Conservation (phyloP, 306 rosid genomes). For the Medicago ruthenica region DNA sequence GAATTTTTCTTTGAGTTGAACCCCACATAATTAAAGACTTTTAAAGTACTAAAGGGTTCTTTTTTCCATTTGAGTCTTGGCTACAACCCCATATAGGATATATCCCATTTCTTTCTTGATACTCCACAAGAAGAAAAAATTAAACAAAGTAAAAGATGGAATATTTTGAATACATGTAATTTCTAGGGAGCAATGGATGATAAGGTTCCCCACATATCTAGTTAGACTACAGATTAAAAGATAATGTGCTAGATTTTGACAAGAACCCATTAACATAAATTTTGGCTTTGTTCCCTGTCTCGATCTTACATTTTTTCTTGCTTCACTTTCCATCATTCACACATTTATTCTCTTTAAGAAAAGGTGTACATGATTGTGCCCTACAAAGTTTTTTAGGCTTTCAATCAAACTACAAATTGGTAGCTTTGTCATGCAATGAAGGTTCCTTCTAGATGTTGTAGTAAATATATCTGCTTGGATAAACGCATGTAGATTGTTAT, state of each 20-base stretch:
- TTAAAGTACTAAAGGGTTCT: constrained; percentile 50
- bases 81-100: constrained; percentile 53
- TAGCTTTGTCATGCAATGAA: constrained; percentile 57
- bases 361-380: constrained; percentile 70
- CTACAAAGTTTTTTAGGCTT: constrained; percentile 50
- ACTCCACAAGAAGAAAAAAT: constrained; percentile 46
- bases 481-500: not conserved
- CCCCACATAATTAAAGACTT: constrained; percentile 55
- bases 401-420: constrained; percentile 62
- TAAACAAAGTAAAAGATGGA: constrained; percentile 58
- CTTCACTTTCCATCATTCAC: constrained; percentile 75
- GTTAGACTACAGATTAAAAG: constrained; percentile 63
- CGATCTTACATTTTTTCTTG: constrained; percentile 64
- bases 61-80: constrained; percentile 56
- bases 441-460: constrained; percentile 58
- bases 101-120: constrained; percentile 50
- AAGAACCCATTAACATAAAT: constrained; percentile 80
- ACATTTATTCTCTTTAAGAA: constrained; percentile 76
- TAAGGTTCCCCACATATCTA: constrained; percentile 74
- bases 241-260: constrained; percentile 85
- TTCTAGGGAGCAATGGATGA: constrained; percentile 62
- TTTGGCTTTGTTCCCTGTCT: constrained; percentile 79
- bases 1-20: constrained; percentile 52
- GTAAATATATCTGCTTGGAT: constrained; percentile 39
- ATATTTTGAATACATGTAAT: constrained; percentile 75